phyloP scores from a whole-genome alignment of 768 basidiomycete genomes.

The Leucogyrophana mollusca region DNA sequence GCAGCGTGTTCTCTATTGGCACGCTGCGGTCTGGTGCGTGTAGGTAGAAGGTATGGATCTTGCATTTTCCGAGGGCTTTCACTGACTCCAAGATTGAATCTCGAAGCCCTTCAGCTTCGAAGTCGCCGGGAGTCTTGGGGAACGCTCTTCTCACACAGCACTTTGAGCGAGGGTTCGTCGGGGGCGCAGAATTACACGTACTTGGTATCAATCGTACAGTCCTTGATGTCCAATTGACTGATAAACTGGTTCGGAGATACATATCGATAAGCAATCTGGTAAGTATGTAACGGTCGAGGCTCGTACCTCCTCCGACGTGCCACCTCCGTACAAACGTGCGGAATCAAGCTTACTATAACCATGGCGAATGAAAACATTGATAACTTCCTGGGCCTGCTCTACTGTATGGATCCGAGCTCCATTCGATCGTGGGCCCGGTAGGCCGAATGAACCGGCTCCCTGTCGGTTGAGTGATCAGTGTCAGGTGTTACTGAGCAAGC shows the following conservation, averaged over 20 bases:
- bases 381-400: slow-evolving; percentile 11
- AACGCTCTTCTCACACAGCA: slow-evolving; percentile 5
- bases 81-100: slow-evolving; percentile 14
- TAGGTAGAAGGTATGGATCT: slow-evolving; percentile 34
- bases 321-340: slow-evolving; percentile 18
- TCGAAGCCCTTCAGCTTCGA: slow-evolving; percentile 9
- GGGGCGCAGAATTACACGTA: not conserved
- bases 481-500: not conserved
- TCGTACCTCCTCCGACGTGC: slow-evolving; percentile 21
- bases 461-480: slow-evolving; percentile 4
- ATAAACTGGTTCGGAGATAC: slow-evolving; percentile 11
- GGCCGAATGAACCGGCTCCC: slow-evolving; percentile 20
- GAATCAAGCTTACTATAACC: slow-evolving; percentile 22
- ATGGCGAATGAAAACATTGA: slow-evolving; percentile 11
- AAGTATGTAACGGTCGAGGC: not conserved
- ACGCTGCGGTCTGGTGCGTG: slow-evolving; percentile 45
- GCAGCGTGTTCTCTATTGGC: slow-evolving; percentile 45
- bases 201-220: slow-evolving; percentile 18
- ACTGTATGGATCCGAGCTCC: slow-evolving; percentile 18
- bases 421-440: slow-evolving; percentile 14
- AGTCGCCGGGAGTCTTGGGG: slow-evolving; percentile 6
- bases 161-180: not conserved
- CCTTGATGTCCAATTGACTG: slow-evolving; percentile 10
- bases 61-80: slow-evolving; percentile 9
- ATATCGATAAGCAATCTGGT: not conserved